Evolutionary conservation across 1,139 yeast genomes (phyloP), one percentile per base, ranked within the genome.

Genomic region (Zygoascus meyerae): DNA sequence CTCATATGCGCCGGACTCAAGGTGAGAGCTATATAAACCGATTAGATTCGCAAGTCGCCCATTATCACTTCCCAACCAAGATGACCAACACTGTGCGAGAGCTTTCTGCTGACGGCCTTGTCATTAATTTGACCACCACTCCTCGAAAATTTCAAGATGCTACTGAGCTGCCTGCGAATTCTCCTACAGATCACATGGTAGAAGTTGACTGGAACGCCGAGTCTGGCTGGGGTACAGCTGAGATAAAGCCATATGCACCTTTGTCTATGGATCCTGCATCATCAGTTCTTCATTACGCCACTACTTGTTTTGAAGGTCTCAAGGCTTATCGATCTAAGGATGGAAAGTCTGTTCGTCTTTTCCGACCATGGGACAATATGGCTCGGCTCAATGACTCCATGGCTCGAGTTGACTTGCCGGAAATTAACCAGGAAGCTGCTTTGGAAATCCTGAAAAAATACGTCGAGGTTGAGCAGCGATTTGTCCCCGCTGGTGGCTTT

Each of bases 281-380:
- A 9, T 55, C 65, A 1, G 63, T 60, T 3, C 54, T 64, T 26
- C 68, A 64, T 51, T 64, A 64, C 47, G 65, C 66, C 14, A 58
- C 60, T 28, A 63, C 64, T 47, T 63, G 67, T 48, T 64, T 64
- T 42, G 68, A 64, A 52, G 68, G 68, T 12, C 58, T 64, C 60
- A 64, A 64, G 50, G 66, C 60, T 45, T 59, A 59, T 56, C 55
- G 61, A 44, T 57, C 61, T 37, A 49, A 44, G 16, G 65, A 54
- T 51, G 68, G 70, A 42, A 52, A 64, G 39, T 35, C 39, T 10
- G 65, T 71, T 51, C 61, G 70, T 33, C 59, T 71, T 31, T 70
- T 71, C 63, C 62, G 75, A 54, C 71, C 73, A 16, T 62, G 62
- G 49, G 69, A 63, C 57, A 71, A 71, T 61, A 67, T 71, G 65